These are phyloP conservation scores for Microcyclospora pomicola DNA, from an alignment of 2,329 filamentous ascomycete species.

Conservation along the genomic window DNA sequence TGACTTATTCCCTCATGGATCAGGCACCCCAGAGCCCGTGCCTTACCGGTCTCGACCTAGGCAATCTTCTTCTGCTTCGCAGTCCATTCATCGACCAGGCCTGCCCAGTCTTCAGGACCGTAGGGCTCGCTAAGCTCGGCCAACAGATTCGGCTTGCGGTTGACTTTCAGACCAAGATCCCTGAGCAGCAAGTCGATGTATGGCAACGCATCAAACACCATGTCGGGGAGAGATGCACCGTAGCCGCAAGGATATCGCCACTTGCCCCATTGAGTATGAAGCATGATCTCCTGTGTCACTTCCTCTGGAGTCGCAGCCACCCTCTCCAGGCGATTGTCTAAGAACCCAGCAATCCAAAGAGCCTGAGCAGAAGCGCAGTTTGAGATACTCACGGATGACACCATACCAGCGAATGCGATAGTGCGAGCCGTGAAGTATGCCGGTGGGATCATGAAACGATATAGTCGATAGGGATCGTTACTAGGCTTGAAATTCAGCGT, in stretches of 20 bases:
- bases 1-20: too few species aligned
- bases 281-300: constrained; percentile 33
- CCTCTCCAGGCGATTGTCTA: constrained; percentile 37
- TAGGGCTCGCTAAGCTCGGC: constrained; percentile 44
- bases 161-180: constrained; percentile 48
- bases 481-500: constrained; percentile 15
- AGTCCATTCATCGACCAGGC: constrained; percentile 41
- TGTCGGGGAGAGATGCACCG: constrained; percentile 49
- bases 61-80: neutral
- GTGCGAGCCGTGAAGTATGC: constrained; percentile 19
- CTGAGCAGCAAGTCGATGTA: constrained; percentile 56
- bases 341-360: constrained; percentile 45
- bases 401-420: constrained; percentile 29
- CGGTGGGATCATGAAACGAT: constrained; percentile 32
- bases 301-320: constrained; percentile 23
- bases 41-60: too few species aligned
- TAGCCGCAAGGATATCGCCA: constrained; percentile 56
- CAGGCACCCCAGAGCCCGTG: too few species aligned
- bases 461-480: constrained; percentile 22
- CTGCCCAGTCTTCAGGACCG: constrained; percentile 43
- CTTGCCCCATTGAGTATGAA: constrained; percentile 54
- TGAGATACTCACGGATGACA: constrained; percentile 25
- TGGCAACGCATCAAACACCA: constrained; percentile 63
- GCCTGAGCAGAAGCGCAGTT: constrained; percentile 27
- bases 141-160: constrained; percentile 39